Evolutionary conservation across 2,329 filamentous ascomycete genomes (phyloP), one percentile per base, ranked within the genome.

Genomic region (Myriosclerotinia scirpicola): DNA sequence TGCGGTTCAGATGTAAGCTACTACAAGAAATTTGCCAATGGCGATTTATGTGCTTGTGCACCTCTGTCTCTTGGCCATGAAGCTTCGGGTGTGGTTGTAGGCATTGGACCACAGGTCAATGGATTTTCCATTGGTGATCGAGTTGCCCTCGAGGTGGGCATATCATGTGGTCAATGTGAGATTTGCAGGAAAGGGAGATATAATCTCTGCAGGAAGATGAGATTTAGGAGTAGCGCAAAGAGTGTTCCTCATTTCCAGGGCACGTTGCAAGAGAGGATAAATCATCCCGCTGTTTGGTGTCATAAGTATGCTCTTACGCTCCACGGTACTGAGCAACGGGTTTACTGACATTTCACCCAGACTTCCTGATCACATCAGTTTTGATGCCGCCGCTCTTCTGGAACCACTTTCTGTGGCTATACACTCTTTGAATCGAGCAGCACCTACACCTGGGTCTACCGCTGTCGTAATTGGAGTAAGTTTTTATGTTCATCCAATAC

Each of bases 121-220:
- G 82, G 83, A 68, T 85, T 86, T 75, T 78, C 75, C 59, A 72
- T 85, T 61, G 85, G 85, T 26, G 85, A 87, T 73, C 78, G 84
- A 53, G 85, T 87, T 30, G 85, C 85, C 5, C 86, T 98, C 75
- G 94, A 98, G 81, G 93, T 94, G 69, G 96, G 96, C 79, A 87
- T 97, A 73, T 92, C 94, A 77, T 98, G 94, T 85, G 87, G 90
- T 77, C 84, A 87, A 76, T 97, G 93, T 84, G 91, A 93, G 78
- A 91, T 92, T 54, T 97, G 93, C 80, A 83, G 96, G 73, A 95
- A 91, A 50, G 94, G 94, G 63, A 89, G 92, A 72, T 88, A 87
- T 74, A 88, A 88, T 70, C 80, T 88, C 20, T 88, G 85, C 78
- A 85, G 84, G 75, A 82, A 81, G 74, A 81, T 88, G 81, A 81